A percentile compares a stretch with the other conserved stretches of the same genome.
phyloP scores from a whole-genome alignment of 2,329 filamentous ascomycete species.

The Neopestalotiopsis sp. region DNA sequence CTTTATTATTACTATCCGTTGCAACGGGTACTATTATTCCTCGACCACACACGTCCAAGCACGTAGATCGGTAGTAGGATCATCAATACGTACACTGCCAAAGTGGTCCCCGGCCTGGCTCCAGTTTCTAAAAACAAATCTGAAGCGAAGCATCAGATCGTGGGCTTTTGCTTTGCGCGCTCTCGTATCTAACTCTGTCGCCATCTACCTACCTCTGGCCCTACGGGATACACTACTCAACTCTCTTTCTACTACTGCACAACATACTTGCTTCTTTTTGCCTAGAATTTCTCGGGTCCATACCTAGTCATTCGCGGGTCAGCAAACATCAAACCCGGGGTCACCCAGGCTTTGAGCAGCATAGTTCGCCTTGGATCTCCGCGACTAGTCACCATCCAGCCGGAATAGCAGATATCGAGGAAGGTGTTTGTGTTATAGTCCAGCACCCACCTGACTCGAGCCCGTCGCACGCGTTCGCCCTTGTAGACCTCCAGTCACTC shows the following conservation, averaged over 20 bases:
- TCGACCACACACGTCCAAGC: background rate
- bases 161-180: background rate
- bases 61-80: background rate
- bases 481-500: background rate
- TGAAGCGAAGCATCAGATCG: slow-evolving; percentile 12
- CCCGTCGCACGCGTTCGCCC: slow-evolving; percentile 11
- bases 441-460: slow-evolving; percentile 17
- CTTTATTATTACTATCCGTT: background rate
- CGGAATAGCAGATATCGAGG: slow-evolving; percentile 5
- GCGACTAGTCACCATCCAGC: slow-evolving; percentile 16
- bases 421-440: slow-evolving; percentile 16
- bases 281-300: background rate
- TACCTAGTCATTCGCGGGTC: slow-evolving; percentile 1
- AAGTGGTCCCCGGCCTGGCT: background rate
- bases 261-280: background rate
- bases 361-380: slow-evolving; percentile 9
- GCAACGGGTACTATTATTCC: background rate
- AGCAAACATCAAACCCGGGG: slow-evolving; percentile 8
- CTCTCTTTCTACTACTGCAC: background rate
- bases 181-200: background rate
- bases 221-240: too few species aligned
- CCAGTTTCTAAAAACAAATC: slow-evolving; percentile 19
- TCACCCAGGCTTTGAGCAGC: slow-evolving; percentile 9
- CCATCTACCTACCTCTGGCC: background rate
- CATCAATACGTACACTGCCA: background rate